Conservation (phyloP, 176 grass and related monocot genomes). For the Lolium multiflorum region DNA sequence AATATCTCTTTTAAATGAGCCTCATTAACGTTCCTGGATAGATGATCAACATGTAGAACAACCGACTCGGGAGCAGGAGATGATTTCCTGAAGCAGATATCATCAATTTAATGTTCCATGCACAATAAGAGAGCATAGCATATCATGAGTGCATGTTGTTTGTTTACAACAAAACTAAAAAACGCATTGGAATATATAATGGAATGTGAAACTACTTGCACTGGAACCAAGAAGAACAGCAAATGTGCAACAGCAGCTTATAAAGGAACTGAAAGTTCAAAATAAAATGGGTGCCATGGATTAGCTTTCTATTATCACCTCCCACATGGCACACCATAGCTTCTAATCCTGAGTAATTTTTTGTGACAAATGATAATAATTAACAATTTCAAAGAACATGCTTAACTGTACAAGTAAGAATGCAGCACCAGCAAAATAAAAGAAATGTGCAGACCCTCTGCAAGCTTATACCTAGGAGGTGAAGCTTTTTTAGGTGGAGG, state of each 20-base stretch:
- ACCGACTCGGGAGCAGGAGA: conserved; percentile 78
- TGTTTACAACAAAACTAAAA: background rate
- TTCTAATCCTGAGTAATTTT: conserved; percentile 2
- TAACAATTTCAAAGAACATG: conserved; percentile 3
- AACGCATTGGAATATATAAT: background rate
- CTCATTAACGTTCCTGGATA: conserved; percentile 96
- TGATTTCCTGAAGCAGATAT: conserved; percentile 75
- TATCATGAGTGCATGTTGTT: background rate
- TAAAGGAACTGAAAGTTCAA: background rate
- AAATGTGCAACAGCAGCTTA: background rate
- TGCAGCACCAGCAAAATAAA: background rate
- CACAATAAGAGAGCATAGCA: background rate
- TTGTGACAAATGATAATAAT: background rate
- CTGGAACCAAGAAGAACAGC: background rate
- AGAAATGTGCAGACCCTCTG: background rate
- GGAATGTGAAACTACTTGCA: background rate
- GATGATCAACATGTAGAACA: conserved; percentile 93
- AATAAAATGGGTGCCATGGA: background rate
- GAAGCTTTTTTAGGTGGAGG: conserved; percentile 82
- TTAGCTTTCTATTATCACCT: background rate
- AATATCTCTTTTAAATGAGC: conserved; percentile 99
- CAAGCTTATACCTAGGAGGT: conserved; percentile 59
- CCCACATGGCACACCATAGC: background rate
- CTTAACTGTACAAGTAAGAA: conserved; percentile 27
- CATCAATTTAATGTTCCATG: conserved; percentile 16